Base-by-base conservation (phyloP, 495 filamentous ascomycete species). In the Friedmanniomyces simplex region DNA sequence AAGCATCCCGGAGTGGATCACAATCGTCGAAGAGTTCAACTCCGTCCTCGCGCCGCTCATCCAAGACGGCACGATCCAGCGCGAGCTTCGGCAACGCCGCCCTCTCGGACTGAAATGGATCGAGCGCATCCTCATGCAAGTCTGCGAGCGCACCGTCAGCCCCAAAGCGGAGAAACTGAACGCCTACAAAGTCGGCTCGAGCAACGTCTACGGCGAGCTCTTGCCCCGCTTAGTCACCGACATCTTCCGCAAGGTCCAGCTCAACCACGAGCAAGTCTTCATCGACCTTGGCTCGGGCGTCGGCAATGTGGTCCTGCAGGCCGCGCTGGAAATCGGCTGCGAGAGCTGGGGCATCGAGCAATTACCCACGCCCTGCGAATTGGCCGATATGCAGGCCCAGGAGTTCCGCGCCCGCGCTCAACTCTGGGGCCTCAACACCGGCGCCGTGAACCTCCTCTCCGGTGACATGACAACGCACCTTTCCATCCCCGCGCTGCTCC, bases 281-380 rank as follows among this genome's bases (percentile, higher is more conserved):
- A 82, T 98, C 54, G 93, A 98, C 67, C 77, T 98, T 36, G 93
- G 93, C 28, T 95, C 89, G 18, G 93, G 93, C 25, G 93, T 96
- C 26, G 93, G 90, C 5, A 98, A 96, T 69, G 93, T 96, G 2
- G 88, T 91, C 22, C 75, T 98, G 41, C 93, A 98, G 68, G 93
- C 93, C 4, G 93, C 93, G 10, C 79, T 98, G 8, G 87, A 98
- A 68, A 82, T 91, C 49, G 93, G 93, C 14, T 95, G 88, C 68
- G 88, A 96, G 69, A 91, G 87, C 71, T 96, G 89, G 83, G 93
- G 93, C 24, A 96, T 91, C 67, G 93, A 98, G 71, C 87, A 91
- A 78, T 91, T 95, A 88, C 16, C 30, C 30, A 68, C 55, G 25
- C 70, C 70, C 6, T 63, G 58, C 59, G 42, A 48, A 25, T 63